These are phyloP conservation scores for Colletotrichum limetticola DNA, from an alignment of 2,329 filamentous ascomycete species.

Conservation along the genomic window DNA sequence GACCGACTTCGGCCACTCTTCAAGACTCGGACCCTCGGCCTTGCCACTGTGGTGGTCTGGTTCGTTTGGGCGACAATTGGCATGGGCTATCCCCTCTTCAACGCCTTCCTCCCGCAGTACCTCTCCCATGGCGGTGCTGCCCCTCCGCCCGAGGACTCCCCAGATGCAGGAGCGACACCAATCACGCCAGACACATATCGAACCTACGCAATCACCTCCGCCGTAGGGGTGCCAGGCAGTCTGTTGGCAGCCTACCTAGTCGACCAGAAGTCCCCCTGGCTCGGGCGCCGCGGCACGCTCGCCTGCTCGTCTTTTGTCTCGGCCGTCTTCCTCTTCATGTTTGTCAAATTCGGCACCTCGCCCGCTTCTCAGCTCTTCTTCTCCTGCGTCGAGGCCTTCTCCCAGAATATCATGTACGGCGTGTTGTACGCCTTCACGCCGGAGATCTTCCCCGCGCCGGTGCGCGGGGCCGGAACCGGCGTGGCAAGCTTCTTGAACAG, in stretches of 20 bases:
- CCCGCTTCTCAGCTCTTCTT: conserved; percentile 71
- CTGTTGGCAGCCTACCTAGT: conserved; percentile 80
- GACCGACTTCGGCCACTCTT: conserved; percentile 76
- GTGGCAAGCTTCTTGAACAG: conserved; percentile 79
- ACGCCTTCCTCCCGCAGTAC: conserved; percentile 90
- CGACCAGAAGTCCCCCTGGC: conserved; percentile 68
- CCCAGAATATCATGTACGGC: conserved; percentile 82
- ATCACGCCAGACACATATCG: conserved; percentile 71
- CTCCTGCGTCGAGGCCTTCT: conserved; percentile 75
- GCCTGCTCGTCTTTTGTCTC: conserved; percentile 74
- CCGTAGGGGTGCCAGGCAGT: conserved; percentile 81
- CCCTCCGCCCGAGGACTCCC: conserved; percentile 44
- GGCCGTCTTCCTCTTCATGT: conserved; percentile 76
- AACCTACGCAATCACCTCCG: conserved; percentile 84
- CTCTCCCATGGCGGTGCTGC: conserved; percentile 67
- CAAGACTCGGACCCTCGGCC: conserved; percentile 60
- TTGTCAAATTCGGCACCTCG: conserved; percentile 68
- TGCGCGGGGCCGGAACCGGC: conserved; percentile 77
- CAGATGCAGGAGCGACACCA: conserved; percentile 38
- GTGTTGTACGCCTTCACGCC: conserved; percentile 82
- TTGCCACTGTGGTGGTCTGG: conserved; percentile 71
- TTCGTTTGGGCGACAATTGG: conserved; percentile 86
- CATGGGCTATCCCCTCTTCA: conserved; percentile 89
- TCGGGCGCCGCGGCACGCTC: conserved; percentile 79
- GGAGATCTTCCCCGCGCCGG: conserved; percentile 79